Evolutionary conservation across 116 monocot genomes (phyloP).

Genomic region (Dioscorea cayenensis): DNA sequence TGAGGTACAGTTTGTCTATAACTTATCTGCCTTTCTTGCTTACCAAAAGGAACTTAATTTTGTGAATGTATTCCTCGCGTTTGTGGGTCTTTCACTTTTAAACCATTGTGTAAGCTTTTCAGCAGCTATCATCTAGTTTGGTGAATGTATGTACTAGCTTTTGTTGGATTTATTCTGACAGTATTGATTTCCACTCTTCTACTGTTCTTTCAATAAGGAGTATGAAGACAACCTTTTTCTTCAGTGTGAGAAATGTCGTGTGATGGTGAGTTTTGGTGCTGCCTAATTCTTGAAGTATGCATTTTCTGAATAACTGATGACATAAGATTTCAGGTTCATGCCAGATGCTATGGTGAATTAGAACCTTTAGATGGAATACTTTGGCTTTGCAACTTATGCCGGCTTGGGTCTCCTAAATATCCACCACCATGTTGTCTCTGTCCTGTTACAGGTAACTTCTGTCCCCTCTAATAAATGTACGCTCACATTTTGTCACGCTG

Average conservation of each 20-base stretch:
- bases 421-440: conserved; percentile 92
- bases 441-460: conserved; percentile 68
- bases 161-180: neutral
- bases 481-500: neutral
- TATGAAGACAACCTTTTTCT: conserved; percentile 95
- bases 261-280: conserved; percentile 58
- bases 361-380: conserved; percentile 82
- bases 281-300: neutral
- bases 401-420: conserved; percentile 62
- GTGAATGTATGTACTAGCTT: neutral
- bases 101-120: too few species aligned
- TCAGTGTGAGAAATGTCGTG: conserved; percentile 97
- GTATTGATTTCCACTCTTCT: conserved; percentile 1
- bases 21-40: neutral
- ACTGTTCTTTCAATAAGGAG: conserved; percentile 47
- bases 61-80: conserved; percentile 1
- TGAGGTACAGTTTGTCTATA: conserved; percentile 46
- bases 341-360: conserved; percentile 94
- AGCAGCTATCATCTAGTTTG: neutral
- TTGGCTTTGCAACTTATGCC: conserved; percentile 97
- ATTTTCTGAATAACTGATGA: neutral
- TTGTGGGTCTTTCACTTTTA: neutral
- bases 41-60: neutral
- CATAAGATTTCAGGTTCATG: conserved; percentile 70
- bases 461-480: neutral